Percentiles rank a stretch among this genome's conserved stretches.
These are phyloP conservation scores for Zalerion maritima DNA, from an alignment of 495 filamentous ascomycete genomes.

Conservation along the genomic window DNA sequence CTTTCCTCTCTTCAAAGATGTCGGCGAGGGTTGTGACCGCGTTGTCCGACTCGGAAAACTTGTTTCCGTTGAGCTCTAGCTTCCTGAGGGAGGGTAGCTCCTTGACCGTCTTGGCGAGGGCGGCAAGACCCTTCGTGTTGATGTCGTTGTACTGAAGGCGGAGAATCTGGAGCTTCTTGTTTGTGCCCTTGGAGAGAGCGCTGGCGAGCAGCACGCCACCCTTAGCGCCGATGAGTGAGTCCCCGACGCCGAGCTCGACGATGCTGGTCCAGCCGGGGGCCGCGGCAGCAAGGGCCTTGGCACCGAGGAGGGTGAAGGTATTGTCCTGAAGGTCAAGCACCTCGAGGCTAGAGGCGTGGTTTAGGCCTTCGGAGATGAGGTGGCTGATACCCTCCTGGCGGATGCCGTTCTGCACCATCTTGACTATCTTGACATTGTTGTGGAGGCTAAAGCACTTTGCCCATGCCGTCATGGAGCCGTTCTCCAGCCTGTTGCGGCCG, in stretches of 20 bases:
- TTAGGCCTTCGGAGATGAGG: slow-evolving; percentile 62
- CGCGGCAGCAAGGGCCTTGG: slow-evolving; percentile 61
- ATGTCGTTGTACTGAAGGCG: slow-evolving; percentile 93
- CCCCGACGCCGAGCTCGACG: slow-evolving; percentile 73
- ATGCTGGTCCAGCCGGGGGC: slow-evolving; percentile 60
- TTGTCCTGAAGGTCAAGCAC: slow-evolving; percentile 92
- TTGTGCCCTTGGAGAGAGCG: slow-evolving; percentile 58
- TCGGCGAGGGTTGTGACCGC: slow-evolving; percentile 35
- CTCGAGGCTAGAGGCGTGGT: slow-evolving; percentile 45
- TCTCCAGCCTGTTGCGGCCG: slow-evolving; percentile 89
- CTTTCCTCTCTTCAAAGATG: slow-evolving; percentile 43
- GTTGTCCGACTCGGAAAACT: slow-evolving; percentile 73
- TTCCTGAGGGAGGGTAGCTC: slow-evolving; percentile 59
- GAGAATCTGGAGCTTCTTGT: slow-evolving; percentile 61
- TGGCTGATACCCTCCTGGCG: slow-evolving; percentile 77
- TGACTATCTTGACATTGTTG: slow-evolving; percentile 62
- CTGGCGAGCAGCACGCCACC: slow-evolving; percentile 60
- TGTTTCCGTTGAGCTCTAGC: slow-evolving; percentile 92
- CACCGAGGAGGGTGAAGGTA: slow-evolving; percentile 76
- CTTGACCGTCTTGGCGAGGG: slow-evolving; percentile 48
- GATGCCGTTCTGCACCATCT: slow-evolving; percentile 98
- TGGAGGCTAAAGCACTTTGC: slow-evolving; percentile 72
- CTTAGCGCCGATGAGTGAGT: slow-evolving; percentile 69
- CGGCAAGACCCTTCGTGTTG: slow-evolving; percentile 53
- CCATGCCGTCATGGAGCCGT: slow-evolving; percentile 91